Base-by-base conservation (phyloP, 2,329 filamentous ascomycete genomes). In the Colletotrichum eremochloae region DNA sequence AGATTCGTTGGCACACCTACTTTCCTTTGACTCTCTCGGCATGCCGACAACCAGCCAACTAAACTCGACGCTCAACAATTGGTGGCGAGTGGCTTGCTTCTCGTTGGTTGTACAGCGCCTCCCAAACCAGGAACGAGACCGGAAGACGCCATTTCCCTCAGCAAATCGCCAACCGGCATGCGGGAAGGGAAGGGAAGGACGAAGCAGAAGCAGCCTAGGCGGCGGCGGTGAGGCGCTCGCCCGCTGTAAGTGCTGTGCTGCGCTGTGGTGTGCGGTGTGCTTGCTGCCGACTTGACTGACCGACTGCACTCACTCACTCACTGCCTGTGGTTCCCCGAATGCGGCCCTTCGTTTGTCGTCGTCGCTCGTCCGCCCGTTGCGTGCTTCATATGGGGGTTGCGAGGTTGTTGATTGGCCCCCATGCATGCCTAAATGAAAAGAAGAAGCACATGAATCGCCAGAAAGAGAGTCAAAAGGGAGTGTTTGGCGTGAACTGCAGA, bases 81-180 rank as follows among this genome's bases (percentile, higher is more conserved):
- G 57, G 38, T 44, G 33, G 20, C 33, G 33, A 57, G 44, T 55
- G 61, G 61, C 61, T 63, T 63, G 60, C 44, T 38, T 36, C 53
- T 48, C 20, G 44, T 50, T 50, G 31, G 60, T 62, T 15, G 44
- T 40, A 63, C 60, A 18, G 36, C 12, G 44, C 58, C 58, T 50
- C 44, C n/a, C 20, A 8, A 18, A 56, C 33, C 60, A 50, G 44
- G 31, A 62, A 62, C 44, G 48, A 24, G 31, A 62, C 31, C 44
- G 46, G 46, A 40, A 40, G 18, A 40, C 36, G 55, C 61, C 48
- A 48, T 48, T 29, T 29, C 42, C 62, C 46, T 44, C 67, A 69
- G 57, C 61, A 66, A 42, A 42, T 57, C 18, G 62, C 67, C 42
- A 56, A 56, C 63, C 50, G 68, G 68, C 63, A 55, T 53, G 44